phyloP scores from a whole-genome alignment of 1,139 yeast genomes.

The Suhomyces choctaworum region DNA sequence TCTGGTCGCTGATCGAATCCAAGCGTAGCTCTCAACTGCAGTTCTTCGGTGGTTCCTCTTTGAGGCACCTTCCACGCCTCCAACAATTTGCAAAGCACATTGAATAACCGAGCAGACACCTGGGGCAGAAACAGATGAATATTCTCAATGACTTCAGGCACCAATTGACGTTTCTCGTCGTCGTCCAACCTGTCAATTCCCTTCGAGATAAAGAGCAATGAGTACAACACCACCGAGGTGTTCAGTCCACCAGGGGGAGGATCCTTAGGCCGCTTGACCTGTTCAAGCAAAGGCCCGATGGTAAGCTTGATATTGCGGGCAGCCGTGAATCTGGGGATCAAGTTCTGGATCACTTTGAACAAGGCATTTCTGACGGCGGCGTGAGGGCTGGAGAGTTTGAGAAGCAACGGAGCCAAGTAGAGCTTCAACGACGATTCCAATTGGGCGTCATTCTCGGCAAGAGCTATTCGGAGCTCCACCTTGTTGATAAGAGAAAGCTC shows the following conservation, averaged over 20 bases:
- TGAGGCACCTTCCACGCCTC: conserved; percentile 52
- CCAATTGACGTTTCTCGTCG: conserved; percentile 35
- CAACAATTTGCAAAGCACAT: conserved; percentile 58
- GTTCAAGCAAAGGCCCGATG: conserved; percentile 57
- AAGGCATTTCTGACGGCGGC: conserved; percentile 68
- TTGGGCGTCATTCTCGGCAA: conserved; percentile 69
- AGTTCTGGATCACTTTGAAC: conserved; percentile 62
- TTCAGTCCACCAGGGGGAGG: conserved; percentile 42
- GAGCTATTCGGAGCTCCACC: conserved; percentile 81
- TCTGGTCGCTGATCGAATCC: conserved; percentile 27
- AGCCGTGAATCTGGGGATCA: conserved; percentile 66
- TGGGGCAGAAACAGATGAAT: conserved; percentile 39
- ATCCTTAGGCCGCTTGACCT: conserved; percentile 57
- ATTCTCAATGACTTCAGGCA: conserved; percentile 51
- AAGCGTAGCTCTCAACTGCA: conserved; percentile 30
- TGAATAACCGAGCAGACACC: conserved; percentile 61
- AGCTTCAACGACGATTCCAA: conserved; percentile 59
- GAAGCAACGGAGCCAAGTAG: conserved; percentile 74
- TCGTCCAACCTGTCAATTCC: conserved; percentile 55
- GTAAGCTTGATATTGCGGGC: conserved; percentile 61
- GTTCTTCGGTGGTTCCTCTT: conserved; percentile 46
- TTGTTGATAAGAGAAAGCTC: conserved; percentile 64
- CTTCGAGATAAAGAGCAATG: conserved; percentile 63
- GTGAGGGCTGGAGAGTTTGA: conserved; percentile 76
- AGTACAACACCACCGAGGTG: conserved; percentile 60